Conservation (phyloP, 148 eudicot species). For the Camellia granthamiana region DNA sequence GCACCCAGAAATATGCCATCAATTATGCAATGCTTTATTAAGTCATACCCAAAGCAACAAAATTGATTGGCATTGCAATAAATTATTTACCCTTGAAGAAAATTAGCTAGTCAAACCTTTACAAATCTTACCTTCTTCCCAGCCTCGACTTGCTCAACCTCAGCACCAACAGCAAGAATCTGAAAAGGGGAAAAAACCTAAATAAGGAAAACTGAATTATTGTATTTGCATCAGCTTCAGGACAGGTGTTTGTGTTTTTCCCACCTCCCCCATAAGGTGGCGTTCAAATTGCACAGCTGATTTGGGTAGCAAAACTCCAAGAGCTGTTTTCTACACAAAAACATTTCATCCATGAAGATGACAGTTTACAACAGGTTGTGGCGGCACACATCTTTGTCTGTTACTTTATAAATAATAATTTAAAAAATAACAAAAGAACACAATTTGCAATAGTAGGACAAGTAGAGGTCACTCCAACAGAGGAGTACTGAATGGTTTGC, state of each 20-base stretch:
- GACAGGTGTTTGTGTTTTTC: slow-evolving; percentile 10
- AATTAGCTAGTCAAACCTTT: background rate
- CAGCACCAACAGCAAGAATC: slow-evolving; percentile 83
- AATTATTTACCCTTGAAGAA: background rate
- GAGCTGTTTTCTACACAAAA: too few species aligned
- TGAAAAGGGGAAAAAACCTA: slow-evolving; percentile 21
- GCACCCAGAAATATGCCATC: background rate
- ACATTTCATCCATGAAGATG: too few species aligned
- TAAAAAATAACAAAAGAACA: too few species aligned
- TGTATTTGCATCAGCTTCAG: background rate
- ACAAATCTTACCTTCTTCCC: slow-evolving; percentile 75
- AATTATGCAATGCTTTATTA: background rate
- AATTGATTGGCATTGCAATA: background rate
- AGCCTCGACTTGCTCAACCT: slow-evolving; percentile 68
- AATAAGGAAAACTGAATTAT: slow-evolving; percentile 1
- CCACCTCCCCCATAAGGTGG: slow-evolving; percentile 92
- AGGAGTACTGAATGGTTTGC: too few species aligned
- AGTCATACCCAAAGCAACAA: background rate
- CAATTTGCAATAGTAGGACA: too few species aligned
- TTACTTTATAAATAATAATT: too few species aligned
- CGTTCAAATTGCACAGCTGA: slow-evolving; percentile 95
- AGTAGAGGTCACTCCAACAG: too few species aligned
- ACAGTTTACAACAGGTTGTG: too few species aligned
- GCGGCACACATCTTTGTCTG: too few species aligned
- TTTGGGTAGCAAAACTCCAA: slow-evolving; percentile 65